Evolutionary conservation across 305 asterid genomes (phyloP).

Genomic region (Rubia tinctorum): DNA sequence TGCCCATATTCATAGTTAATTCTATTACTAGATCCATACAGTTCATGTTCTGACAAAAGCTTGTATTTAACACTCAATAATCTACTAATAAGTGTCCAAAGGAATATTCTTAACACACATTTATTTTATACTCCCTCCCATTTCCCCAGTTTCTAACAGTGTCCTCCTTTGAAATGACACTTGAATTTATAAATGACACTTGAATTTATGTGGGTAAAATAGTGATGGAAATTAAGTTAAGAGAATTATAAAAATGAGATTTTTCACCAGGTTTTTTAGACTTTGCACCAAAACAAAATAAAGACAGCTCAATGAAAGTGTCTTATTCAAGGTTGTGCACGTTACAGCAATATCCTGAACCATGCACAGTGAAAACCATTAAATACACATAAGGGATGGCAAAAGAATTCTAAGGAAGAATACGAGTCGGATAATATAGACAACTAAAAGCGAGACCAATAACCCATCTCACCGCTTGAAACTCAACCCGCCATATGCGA

Average conservation of each 20-base stretch:
- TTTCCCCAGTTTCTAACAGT: too few relatives aligned
- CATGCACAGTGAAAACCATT: constrained; percentile 1
- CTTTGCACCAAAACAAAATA: background rate
- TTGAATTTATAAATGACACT: too few relatives aligned
- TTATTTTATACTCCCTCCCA: background rate
- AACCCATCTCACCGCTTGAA: too few relatives aligned
- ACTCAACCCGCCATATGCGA: too few relatives aligned
- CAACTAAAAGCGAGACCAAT: too few relatives aligned
- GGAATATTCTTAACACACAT: background rate
- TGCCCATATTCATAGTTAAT: background rate
- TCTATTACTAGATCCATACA: background rate
- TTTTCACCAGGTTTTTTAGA: background rate
- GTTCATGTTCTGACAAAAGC: background rate
- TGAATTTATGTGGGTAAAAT: too few relatives aligned
- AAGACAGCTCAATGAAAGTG: constrained; percentile 2
- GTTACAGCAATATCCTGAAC: background rate
- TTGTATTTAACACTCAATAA: background rate
- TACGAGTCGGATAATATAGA: too few relatives aligned
- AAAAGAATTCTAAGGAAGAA: too few relatives aligned
- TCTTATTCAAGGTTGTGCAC: background rate
- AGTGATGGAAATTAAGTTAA: too few relatives aligned
- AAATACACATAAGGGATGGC: background rate
- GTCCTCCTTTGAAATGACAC: too few relatives aligned
- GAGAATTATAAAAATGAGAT: too few relatives aligned
- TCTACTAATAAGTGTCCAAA: background rate